A percentile compares a stretch with the other conserved stretches of the same genome.
These are phyloP conservation scores for Avena insularis DNA, from an alignment of 176 grass and related monocot genomes.

Conservation along the genomic window DNA sequence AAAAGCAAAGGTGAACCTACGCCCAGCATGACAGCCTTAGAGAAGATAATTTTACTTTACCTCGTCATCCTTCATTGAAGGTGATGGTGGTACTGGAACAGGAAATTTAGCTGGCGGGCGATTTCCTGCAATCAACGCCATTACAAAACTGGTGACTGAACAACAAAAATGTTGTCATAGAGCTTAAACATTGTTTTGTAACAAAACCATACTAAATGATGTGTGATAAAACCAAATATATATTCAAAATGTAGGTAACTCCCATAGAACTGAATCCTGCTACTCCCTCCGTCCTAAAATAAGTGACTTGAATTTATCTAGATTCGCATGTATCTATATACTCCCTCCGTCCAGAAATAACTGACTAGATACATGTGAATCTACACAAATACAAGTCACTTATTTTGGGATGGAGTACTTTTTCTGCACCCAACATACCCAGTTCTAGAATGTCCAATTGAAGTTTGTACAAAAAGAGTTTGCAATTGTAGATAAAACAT, in stretches of 20 bases:
- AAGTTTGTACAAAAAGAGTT: background rate
- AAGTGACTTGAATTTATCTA: too few relatives aligned
- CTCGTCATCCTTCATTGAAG: constrained; percentile 79
- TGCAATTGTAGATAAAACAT: background rate
- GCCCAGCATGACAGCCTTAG: background rate
- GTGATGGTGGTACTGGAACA: constrained; percentile 73
- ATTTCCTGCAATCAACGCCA: constrained; percentile 66
- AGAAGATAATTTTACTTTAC: constrained; percentile 49
- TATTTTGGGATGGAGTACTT: background rate
- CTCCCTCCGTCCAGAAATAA: too few relatives aligned
- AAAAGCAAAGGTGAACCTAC: background rate
- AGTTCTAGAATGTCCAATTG: background rate
- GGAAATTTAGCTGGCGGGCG: constrained; percentile 90
- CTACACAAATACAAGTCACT: too few relatives aligned
- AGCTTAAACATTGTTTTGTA: constrained; percentile 8
- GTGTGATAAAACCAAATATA: constrained; percentile 11
- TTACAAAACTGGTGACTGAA: constrained; percentile 23
- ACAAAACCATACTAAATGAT: background rate
- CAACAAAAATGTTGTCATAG: background rate
- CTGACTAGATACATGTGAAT: too few relatives aligned
- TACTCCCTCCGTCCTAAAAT: too few relatives aligned
- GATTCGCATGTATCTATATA: too few relatives aligned
- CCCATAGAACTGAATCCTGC: background rate
- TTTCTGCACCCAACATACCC: background rate
- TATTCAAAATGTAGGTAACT: constrained; percentile 5